A percentile compares a stretch with the other conserved stretches of the same genome.
Evolutionary conservation across 1,139 yeast genomes (phyloP).

Genomic region (Taiozyma sp.): DNA sequence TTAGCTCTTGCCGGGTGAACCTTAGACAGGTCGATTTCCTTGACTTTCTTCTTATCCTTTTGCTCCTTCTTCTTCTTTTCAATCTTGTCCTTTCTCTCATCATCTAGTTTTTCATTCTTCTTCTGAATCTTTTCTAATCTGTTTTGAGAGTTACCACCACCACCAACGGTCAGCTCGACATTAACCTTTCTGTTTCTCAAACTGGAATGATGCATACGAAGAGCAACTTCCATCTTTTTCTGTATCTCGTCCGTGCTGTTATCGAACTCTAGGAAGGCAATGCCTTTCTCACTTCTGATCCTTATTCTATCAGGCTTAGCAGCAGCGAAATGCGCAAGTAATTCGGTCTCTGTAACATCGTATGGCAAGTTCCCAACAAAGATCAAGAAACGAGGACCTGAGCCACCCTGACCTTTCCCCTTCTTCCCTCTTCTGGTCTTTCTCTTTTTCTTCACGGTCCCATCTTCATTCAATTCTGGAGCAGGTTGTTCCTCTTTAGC

Average conservation of each 20-base stretch:
- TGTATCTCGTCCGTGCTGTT: conserved; percentile 61
- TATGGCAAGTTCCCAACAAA: conserved; percentile 94
- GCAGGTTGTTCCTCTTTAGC: conserved; percentile 24
- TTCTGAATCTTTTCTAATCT: conserved; percentile 68
- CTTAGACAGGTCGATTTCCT: conserved; percentile 24
- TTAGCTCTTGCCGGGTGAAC: conserved; percentile 48
- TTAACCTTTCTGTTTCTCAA: conserved; percentile 74
- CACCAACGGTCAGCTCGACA: conserved; percentile 96
- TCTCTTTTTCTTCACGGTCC: conserved; percentile 54
- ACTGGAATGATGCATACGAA: conserved; percentile 73
- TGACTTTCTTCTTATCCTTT: conserved; percentile 23
- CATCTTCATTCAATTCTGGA: conserved; percentile 23
- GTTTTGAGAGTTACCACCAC: conserved; percentile 85
- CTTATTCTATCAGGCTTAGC: conserved; percentile 73
- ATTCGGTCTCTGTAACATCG: conserved; percentile 55
- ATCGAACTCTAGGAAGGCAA: conserved; percentile 88
- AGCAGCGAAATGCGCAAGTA: conserved; percentile 70
- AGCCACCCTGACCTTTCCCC: conserved; percentile 46
- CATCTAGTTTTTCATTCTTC: conserved; percentile 71
- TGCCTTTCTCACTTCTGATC: conserved; percentile 79
- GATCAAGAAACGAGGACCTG: conserved; percentile 69
- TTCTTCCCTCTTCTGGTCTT: conserved; percentile 77
- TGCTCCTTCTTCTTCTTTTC: conserved; percentile 25
- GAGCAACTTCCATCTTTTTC: conserved; percentile 75
- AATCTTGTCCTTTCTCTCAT: conserved; percentile 55